Evolutionary conservation across 805 yeast species (phyloP).

Genomic region (Tetrapisispora pingtungensis): DNA sequence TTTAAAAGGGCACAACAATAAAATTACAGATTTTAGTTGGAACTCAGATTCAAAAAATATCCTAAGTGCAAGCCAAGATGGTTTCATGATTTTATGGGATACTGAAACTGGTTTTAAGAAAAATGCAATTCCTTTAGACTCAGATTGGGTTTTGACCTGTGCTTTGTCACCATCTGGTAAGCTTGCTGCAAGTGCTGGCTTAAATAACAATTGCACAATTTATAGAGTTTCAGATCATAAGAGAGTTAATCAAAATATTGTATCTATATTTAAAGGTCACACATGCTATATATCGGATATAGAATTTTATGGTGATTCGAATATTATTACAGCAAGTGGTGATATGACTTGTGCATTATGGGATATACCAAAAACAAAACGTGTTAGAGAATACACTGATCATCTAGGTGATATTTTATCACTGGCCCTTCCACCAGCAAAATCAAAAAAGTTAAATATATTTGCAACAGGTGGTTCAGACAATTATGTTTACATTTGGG

Average conservation of each 20-base stretch:
- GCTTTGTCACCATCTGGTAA: slow-evolving; percentile 58
- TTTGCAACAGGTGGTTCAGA: slow-evolving; percentile 63
- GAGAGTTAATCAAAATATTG: slow-evolving; percentile 34
- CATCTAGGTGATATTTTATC: slow-evolving; percentile 66
- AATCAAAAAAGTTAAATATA: slow-evolving; percentile 17
- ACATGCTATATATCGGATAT: slow-evolving; percentile 71
- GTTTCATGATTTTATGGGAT: slow-evolving; percentile 78
- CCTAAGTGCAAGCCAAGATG: slow-evolving; percentile 77
- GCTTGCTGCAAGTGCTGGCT: slow-evolving; percentile 70
- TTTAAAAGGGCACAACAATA: slow-evolving; percentile 54
- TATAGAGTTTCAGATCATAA: slow-evolving; percentile 37
- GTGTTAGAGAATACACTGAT: slow-evolving; percentile 45
- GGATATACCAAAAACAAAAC: slow-evolving; percentile 60
- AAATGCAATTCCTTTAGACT: slow-evolving; percentile 60
- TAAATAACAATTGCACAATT: slow-evolving; percentile 69
- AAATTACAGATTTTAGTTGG: slow-evolving; percentile 65
- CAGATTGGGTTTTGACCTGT: slow-evolving; percentile 71
- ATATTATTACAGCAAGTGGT: slow-evolving; percentile 63
- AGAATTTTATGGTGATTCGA: slow-evolving; percentile 49
- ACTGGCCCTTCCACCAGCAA: slow-evolving; percentile 28
- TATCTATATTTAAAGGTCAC: slow-evolving; percentile 65
- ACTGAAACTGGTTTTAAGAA: slow-evolving; percentile 58
- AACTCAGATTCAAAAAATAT: slow-evolving; percentile 47
- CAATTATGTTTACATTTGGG: slow-evolving; percentile 61
- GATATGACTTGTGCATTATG: slow-evolving; percentile 72